Percentiles rank a stretch among this genome's conserved stretches.
These are phyloP conservation scores for Leishmania lainsoni DNA, from an alignment of 208 protist species.

Conservation along the genomic window DNA sequence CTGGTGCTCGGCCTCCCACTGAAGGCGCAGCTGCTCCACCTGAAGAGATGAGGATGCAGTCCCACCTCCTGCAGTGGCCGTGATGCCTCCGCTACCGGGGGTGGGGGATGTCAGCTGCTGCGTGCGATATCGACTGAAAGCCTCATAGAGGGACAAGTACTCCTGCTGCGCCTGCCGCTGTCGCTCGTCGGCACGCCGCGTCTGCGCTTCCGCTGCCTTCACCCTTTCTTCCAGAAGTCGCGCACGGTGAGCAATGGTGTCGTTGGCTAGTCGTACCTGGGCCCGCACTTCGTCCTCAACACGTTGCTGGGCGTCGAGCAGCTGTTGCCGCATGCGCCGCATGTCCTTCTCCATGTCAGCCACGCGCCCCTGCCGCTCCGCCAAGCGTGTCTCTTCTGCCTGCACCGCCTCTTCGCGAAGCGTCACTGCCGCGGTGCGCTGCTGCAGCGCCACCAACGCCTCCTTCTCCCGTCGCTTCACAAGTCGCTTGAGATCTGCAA, in stretches of 20 bases:
- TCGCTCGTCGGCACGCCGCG: slow-evolving; percentile 67
- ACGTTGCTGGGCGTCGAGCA: slow-evolving; percentile 67
- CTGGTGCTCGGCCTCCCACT: slow-evolving; percentile 54
- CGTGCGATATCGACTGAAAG: slow-evolving; percentile 67
- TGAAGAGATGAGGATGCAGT: slow-evolving; percentile 10
- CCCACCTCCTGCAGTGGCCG: neutral
- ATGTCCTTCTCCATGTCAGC: slow-evolving; percentile 63
- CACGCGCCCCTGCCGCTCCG: slow-evolving; percentile 42
- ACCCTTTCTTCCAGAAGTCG: slow-evolving; percentile 58
- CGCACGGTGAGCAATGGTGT: slow-evolving; percentile 58
- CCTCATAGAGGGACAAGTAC: slow-evolving; percentile 72
- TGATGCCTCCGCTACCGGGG: neutral
- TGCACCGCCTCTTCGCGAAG: slow-evolving; percentile 31
- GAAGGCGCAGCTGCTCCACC: slow-evolving; percentile 36
- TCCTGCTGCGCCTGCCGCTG: slow-evolving; percentile 65
- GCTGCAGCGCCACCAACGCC: slow-evolving; percentile 19
- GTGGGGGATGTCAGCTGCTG: slow-evolving; percentile 40
- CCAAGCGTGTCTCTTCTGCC: slow-evolving; percentile 40
- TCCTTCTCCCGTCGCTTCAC: slow-evolving; percentile 49
- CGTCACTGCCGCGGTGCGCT: slow-evolving; percentile 30
- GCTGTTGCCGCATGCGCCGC: slow-evolving; percentile 54
- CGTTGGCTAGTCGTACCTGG: slow-evolving; percentile 77
- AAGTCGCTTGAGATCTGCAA: slow-evolving; percentile 37
- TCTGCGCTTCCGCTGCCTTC: slow-evolving; percentile 57
- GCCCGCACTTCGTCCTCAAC: slow-evolving; percentile 74